These are phyloP conservation scores for Helianthus annuus DNA, from an alignment of 129 eudicot species.

Conservation along the genomic window HanXRQr2.0-SUNRISE NC_035434.2:131298277-131298776, in stretches of 20 bases:
- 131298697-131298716: no score
- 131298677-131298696: no score
- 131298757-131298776: no score
- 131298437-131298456: slow-evolving; percentile 87
- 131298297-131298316: slow-evolving; percentile 75
- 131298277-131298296: slow-evolving; percentile 74
- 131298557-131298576: slow-evolving; percentile 26
- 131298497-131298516: background rate
- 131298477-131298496: slow-evolving; percentile 44
- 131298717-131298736: no score
- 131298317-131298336: slow-evolving; percentile 43
- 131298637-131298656: no score
- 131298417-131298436: slow-evolving; percentile 52
- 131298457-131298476: slow-evolving; percentile 79
- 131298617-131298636: background rate
- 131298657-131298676: no score
- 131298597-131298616: slow-evolving; percentile 6
- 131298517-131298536: slow-evolving; percentile 19
- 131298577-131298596: background rate
- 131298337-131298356: slow-evolving; percentile 40
- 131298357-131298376: slow-evolving; percentile 26
- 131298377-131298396: slow-evolving; percentile 54
- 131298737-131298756: no score
- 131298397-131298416: slow-evolving; percentile 72
- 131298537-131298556: slow-evolving; percentile 13